These are phyloP conservation scores for Kwoniella sp. DNA, from an alignment of 768 basidiomycete genomes.

Conservation along the genomic window DNA sequence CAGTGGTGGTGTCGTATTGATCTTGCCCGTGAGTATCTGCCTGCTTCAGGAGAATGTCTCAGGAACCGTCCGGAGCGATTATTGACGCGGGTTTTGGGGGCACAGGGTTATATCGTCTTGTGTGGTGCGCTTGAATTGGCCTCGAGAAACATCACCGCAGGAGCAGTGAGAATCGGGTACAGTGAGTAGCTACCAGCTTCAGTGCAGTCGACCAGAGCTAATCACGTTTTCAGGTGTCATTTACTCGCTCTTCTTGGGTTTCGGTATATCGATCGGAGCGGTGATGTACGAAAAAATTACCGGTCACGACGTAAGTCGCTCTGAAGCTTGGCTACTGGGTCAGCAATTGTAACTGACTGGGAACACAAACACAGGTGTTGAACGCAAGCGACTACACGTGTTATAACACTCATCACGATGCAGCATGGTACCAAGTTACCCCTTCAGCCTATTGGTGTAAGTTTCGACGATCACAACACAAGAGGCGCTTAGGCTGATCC, in stretches of 20 bases:
- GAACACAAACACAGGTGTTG: slow-evolving; percentile 49
- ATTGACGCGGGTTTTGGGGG: neutral
- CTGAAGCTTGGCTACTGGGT: neutral
- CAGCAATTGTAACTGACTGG: neutral
- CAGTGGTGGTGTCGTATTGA: slow-evolving; percentile 74
- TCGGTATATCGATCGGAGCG: slow-evolving; percentile 80
- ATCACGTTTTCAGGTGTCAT: slow-evolving; percentile 55
- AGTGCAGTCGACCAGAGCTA: neutral
- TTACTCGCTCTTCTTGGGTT: slow-evolving; percentile 65
- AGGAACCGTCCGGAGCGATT: neutral
- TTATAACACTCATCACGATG: slow-evolving; percentile 62
- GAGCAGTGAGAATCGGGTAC: slow-evolving; percentile 81
- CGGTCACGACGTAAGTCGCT: slow-evolving; percentile 43
- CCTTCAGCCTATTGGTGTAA: slow-evolving; percentile 73
- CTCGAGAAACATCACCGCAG: slow-evolving; percentile 77
- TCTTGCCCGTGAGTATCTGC: slow-evolving; percentile 67
- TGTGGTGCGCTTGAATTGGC: slow-evolving; percentile 75
- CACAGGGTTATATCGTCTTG: slow-evolving; percentile 55
- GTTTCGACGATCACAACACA: slow-evolving; percentile 33
- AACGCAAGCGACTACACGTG: slow-evolving; percentile 68
- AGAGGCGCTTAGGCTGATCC: neutral
- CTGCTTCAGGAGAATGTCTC: slow-evolving; percentile 17
- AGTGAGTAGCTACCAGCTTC: slow-evolving; percentile 50
- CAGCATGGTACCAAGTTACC: slow-evolving; percentile 74
- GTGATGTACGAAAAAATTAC: slow-evolving; percentile 68